Evolutionary conservation across 148 eudicot species (phyloP).

Genomic region (Camellia japonica): DNA sequence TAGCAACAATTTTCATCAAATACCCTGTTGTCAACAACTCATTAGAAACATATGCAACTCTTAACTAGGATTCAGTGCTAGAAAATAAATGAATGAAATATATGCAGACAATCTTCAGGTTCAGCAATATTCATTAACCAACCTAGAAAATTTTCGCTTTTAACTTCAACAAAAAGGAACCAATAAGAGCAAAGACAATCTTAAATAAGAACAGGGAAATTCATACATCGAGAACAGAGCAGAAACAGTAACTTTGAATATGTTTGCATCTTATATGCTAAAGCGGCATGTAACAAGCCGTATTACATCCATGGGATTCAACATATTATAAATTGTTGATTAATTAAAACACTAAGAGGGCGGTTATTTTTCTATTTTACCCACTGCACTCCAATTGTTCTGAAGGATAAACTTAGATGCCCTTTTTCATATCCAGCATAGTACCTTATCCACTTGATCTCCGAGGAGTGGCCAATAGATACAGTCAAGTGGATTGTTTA

Average conservation of each 20-base stretch:
- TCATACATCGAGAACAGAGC: neutral
- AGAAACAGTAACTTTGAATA: neutral
- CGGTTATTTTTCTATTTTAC: slow-evolving; percentile 5
- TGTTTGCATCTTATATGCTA: neutral
- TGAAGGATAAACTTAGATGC: neutral
- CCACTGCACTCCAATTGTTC: neutral
- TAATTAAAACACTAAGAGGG: neutral
- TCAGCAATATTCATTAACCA: no score
- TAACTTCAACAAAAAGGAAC: neutral
- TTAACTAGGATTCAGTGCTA: neutral
- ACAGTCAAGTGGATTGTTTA: neutral
- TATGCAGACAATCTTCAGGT: no score
- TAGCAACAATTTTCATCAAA: neutral
- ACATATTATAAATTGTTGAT: neutral
- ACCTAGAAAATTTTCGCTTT: neutral
- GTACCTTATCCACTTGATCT: neutral
- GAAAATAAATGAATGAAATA: neutral
- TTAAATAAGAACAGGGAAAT: neutral
- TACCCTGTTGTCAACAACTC: neutral
- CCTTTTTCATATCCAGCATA: neutral
- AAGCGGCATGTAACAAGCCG: neutral
- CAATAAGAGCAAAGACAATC: neutral
- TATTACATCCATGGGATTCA: neutral
- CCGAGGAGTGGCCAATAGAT: neutral
- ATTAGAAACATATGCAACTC: neutral